These are phyloP conservation scores for Ogataea hybrid DNA, from an alignment of 1,139 yeast genomes.

Conservation along the genomic window DNA sequence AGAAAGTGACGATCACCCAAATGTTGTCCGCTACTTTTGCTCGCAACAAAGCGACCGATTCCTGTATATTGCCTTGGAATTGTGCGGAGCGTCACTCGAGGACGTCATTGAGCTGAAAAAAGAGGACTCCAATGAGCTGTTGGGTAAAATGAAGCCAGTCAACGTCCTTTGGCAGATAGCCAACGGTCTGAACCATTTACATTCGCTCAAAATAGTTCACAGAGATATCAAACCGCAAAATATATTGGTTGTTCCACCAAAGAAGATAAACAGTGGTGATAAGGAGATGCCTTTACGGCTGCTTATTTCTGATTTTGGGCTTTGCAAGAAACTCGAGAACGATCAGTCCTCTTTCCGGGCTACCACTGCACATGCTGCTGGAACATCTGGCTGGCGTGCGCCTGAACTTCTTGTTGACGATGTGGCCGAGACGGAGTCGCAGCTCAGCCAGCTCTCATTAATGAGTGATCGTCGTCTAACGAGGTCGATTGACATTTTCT, in stretches of 20 bases:
- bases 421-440: constrained; percentile 19
- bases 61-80: constrained; percentile 87
- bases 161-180: constrained; percentile 75
- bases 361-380: constrained; percentile 90
- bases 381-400: constrained; percentile 98
- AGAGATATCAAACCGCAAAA: constrained; percentile 96
- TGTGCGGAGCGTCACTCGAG: constrained; percentile 86
- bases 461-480: constrained; percentile 59
- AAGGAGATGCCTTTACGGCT: constrained; percentile 50
- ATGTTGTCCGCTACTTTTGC: constrained; percentile 89
- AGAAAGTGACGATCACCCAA: constrained; percentile 96
- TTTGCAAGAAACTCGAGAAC: constrained; percentile 85
- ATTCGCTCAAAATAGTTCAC: constrained; percentile 88
- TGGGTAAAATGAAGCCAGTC: constrained; percentile 42
- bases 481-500: constrained; percentile 88
- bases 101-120: constrained; percentile 67
- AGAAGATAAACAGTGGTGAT: constrained; percentile 31
- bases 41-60: constrained; percentile 87
- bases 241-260: constrained; percentile 77
- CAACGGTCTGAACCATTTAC: constrained; percentile 83
- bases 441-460: constrained; percentile 5
- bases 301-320: constrained; percentile 91
- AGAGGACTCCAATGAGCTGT: constrained; percentile 34
- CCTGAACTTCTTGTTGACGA: constrained; percentile 72
- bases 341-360: constrained; percentile 95